phyloP scores from a whole-genome alignment of 2,329 filamentous ascomycete genomes.

The Coniochaeta sp. region DNA sequence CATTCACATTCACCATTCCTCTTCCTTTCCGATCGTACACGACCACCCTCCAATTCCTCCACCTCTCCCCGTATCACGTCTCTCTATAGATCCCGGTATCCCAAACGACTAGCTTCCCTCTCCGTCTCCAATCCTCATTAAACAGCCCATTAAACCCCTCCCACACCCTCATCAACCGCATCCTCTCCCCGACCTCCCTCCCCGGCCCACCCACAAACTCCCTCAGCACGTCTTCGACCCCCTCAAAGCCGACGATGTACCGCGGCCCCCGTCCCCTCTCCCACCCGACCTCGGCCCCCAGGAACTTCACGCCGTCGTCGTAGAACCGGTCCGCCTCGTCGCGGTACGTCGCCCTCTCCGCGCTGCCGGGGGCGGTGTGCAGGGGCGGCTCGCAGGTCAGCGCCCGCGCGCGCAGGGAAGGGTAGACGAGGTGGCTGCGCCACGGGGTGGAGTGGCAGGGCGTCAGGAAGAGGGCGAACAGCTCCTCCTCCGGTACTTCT shows the following conservation, averaged over 20 bases:
- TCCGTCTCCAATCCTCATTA: constrained; percentile 52
- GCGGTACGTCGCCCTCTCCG: constrained; percentile 60
- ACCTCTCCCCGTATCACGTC: neutral
- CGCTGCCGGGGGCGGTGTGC: constrained; percentile 48
- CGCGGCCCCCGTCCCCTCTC: constrained; percentile 35
- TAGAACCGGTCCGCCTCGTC: constrained; percentile 95
- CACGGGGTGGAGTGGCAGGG: constrained; percentile 96
- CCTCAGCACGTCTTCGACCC: constrained; percentile 39
- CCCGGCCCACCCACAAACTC: constrained; percentile 32
- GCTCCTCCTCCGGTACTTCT: no score
- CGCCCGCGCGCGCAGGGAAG: constrained; percentile 70
- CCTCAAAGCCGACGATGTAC: constrained; percentile 56
- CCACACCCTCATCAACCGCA: constrained; percentile 44
- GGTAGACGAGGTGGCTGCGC: constrained; percentile 78
- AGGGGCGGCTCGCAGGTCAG: constrained; percentile 87
- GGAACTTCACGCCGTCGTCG: constrained; percentile 49
- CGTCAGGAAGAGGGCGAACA: constrained; percentile 77
- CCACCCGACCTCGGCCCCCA: constrained; percentile 45
- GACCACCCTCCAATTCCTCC: neutral
- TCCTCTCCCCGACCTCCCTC: constrained; percentile 23
- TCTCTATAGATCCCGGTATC: constrained; percentile 32
- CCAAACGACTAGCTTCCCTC: constrained; percentile 54
- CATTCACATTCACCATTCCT: neutral
- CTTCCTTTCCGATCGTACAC: neutral
- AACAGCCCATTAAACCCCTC: constrained; percentile 53